Base-by-base conservation (phyloP, 495 filamentous ascomycete genomes). In the Podospora anserina region DNA sequence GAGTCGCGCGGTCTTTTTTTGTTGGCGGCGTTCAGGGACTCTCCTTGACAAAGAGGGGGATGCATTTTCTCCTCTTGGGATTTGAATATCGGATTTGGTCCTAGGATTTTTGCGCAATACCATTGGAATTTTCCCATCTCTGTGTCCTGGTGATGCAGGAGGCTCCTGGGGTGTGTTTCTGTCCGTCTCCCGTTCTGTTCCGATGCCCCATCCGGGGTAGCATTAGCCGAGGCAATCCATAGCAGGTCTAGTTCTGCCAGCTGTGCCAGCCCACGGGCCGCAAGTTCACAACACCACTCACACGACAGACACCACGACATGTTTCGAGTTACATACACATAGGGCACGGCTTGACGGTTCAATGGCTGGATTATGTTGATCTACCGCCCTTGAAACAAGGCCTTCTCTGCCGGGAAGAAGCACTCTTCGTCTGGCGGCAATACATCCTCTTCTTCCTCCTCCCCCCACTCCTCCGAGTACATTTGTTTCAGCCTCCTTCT, bases 161-260 rank as follows among this genome's bases (percentile, higher is more conserved):
- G 49, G 53, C 65, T 65, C 15, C 39, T 11, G 39, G 39, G 39
- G 61, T 65, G 61, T 65, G 56, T 49, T 44, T 67, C 32, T 44
- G 61, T 27, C 4, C 15, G 28, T 9, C 4, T 32, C 61, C 39
- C 61, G 61, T 63, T 4, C 61, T 63, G 19, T 63, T 49, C 61
- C 61, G 61, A 63, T 63, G 61, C 61, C 32, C 27, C 61, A 44
- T 80, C 76, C 0, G 81, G 71, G 0, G 79, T 78, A 20, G 7
- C 16, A 6, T 28, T 63, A 63, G 27, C 61, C 61, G 61, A 63
- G 61, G 61, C 30, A 63, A 63, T 34, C 30, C 13, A 32, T 28
- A 27, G 39, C 7, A 16, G 39, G 39, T 13, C 39, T 49, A 16
- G 39, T 11, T 11, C 23, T 23, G 23, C 23, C 23, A 23, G 23